phyloP scores from a whole-genome alignment of 2,329 filamentous ascomycete species.

The Aspergillus carbonarius region DNA sequence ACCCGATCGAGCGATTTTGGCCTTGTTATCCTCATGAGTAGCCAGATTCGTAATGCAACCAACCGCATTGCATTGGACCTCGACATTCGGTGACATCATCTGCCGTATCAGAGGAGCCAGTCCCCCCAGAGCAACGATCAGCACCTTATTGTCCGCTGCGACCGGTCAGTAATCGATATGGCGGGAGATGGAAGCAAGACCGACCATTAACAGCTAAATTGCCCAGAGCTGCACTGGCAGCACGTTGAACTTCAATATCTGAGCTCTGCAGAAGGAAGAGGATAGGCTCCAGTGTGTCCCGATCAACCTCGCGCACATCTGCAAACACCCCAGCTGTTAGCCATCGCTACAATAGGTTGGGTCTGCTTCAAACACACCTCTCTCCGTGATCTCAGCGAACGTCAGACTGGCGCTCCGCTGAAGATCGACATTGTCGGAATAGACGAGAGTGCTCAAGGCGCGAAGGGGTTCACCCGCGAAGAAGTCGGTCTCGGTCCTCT shows the following conservation, averaged over 20 bases:
- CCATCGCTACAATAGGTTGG: background rate
- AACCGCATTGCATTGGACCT: slow-evolving; percentile 98
- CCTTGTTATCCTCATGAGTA: slow-evolving; percentile 98
- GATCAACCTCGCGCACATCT: slow-evolving; percentile 97
- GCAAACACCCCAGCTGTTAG: slow-evolving; percentile 2
- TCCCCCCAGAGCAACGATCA: slow-evolving; percentile 90
- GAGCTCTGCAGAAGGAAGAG: slow-evolving; percentile 90
- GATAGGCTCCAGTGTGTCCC: slow-evolving; percentile 92
- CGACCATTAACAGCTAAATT: slow-evolving; percentile 96
- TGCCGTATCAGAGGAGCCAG: slow-evolving; percentile 90
- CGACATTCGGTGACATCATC: slow-evolving; percentile 97
- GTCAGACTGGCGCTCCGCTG: slow-evolving; percentile 96
- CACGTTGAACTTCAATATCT: slow-evolving; percentile 95
- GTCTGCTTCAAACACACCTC: slow-evolving; percentile 61
- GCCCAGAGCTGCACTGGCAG: slow-evolving; percentile 90
- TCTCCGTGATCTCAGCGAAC: slow-evolving; percentile 97
- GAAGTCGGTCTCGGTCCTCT: slow-evolving; percentile 98
- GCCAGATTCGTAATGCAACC: slow-evolving; percentile 98
- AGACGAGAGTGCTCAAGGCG: slow-evolving; percentile 92
- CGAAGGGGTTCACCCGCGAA: slow-evolving; percentile 93
- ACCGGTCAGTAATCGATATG: slow-evolving; percentile 42
- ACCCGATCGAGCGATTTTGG: slow-evolving; percentile 93
- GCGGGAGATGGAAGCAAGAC: slow-evolving; percentile 13
- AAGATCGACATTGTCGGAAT: slow-evolving; percentile 97
- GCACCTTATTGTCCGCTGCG: slow-evolving; percentile 94